Evolutionary conservation across 202 grass and related monocot species (phyloP), one percentile per base, ranked within the genome.

Genomic region (Eragrostis tef): DNA sequence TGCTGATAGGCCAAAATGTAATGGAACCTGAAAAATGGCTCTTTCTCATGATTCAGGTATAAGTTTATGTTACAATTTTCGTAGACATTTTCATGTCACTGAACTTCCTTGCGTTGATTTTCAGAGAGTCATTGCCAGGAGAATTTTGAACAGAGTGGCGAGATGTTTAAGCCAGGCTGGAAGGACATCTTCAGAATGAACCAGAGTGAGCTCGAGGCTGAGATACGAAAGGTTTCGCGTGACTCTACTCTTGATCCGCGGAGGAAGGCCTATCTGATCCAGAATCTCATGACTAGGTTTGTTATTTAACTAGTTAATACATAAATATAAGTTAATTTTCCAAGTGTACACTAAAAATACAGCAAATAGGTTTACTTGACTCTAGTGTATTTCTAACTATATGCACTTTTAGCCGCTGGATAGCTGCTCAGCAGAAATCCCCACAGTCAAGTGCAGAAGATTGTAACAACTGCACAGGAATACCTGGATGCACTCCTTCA

Each of bases 251-350:
- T 98, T 83, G 95, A 98, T 75, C 92, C 92, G 70, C 79, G 95
- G 26, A 83, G 92, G 64, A 98, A 95, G 73, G 95, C 95, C 50
- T 98, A 98, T 89, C 85, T 98, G 72, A 95, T 98, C 36, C 95
- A 98, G 84, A 98, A 95, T 76, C 90, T 98, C 14, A 98, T 98
- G 95, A 98, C 95, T 21, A 98, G 95, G 95, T 98, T 91, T 80
- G 67, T 60, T 57, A 59, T 54, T 12, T 36, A 26, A 50, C 53
- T 67, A 64, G 47, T 22, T 47, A 87, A 0, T 20, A 58, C 45
- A 64, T 25, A 70, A 64, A 11, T 71, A 71, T 20, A 10, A 41
- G 13, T 51, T 6, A 1, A 0, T 77, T 56, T 63, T n/a, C 46
- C 12, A 44, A 51, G 36, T 71, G 11, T 13, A 1, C 9, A 20